Evolutionary conservation across 1,284 basidiomycete genomes (phyloP).

Genomic region (Ceratobasidium sp.): DNA sequence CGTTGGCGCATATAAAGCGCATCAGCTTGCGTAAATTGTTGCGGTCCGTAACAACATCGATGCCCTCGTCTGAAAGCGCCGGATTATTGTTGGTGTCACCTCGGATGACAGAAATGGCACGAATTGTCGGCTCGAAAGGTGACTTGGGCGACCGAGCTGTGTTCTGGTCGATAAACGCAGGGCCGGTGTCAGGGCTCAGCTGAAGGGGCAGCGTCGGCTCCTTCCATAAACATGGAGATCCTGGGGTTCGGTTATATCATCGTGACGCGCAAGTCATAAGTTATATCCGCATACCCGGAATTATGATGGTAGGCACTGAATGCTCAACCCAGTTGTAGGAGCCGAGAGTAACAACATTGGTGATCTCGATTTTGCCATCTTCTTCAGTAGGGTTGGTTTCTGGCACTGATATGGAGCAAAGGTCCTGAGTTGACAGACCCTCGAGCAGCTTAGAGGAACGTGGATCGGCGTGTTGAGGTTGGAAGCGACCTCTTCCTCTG

Average conservation of each 20-base stretch:
- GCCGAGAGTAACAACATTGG: slow-evolving; percentile 14
- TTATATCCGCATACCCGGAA: slow-evolving; percentile 18
- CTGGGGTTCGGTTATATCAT: neutral
- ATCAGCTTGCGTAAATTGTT: slow-evolving; percentile 33
- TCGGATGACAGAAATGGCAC: slow-evolving; percentile 18
- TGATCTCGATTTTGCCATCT: neutral
- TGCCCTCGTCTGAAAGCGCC: neutral
- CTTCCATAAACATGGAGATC: neutral
- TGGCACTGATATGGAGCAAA: neutral
- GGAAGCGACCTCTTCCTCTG: slow-evolving; percentile 11
- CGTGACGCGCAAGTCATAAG: neutral
- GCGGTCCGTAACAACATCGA: slow-evolving; percentile 27
- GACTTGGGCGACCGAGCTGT: neutral
- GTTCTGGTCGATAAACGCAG: slow-evolving; percentile 34
- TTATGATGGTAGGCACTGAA: slow-evolving; percentile 16
- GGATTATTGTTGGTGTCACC: neutral
- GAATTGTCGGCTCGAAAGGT: slow-evolving; percentile 19
- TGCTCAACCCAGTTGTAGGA: slow-evolving; percentile 37
- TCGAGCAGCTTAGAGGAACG: slow-evolving; percentile 2
- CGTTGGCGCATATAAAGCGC: slow-evolving; percentile 11
- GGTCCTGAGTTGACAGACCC: slow-evolving; percentile 8
- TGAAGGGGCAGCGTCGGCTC: slow-evolving; percentile 21
- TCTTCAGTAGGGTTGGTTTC: neutral
- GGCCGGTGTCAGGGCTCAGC: slow-evolving; percentile 2
- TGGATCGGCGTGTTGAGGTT: neutral